phyloP scores from a whole-genome alignment of 2,329 filamentous ascomycete species.

The Penicillium palitans region DNA sequence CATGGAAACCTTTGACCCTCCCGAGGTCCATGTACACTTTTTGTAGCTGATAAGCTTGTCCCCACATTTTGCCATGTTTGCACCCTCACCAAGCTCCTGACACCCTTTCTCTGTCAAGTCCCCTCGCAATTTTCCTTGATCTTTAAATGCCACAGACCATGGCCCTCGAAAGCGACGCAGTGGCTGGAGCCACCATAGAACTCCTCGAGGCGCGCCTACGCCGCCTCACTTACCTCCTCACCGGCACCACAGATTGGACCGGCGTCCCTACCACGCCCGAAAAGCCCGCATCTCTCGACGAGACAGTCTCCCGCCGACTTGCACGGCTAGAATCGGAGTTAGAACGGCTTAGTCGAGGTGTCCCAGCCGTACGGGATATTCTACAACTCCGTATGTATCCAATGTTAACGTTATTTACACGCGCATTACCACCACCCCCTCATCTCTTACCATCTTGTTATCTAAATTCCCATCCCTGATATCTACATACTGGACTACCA shows the following conservation, averaged over 20 bases:
- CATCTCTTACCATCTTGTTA: not conserved
- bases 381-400: conserved; percentile 42
- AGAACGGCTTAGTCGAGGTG: conserved; percentile 38
- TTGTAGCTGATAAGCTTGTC: conserved; percentile 13
- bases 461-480: not conserved
- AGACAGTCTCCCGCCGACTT: conserved; percentile 44
- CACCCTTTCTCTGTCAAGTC: not conserved
- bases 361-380: conserved; percentile 44
- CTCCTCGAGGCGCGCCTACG: conserved; percentile 47
- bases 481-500: not conserved
- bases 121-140: not conserved
- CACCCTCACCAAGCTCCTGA: conserved; percentile 15
- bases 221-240: conserved; percentile 48
- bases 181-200: conserved; percentile 44
- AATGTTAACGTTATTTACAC: not conserved
- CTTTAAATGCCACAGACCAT: conserved; percentile 21
- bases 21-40: not conserved
- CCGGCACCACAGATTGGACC: conserved; percentile 43
- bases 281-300: conserved; percentile 38
- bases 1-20: not conserved
- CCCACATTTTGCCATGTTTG: conserved; percentile 27
- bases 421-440: not conserved
- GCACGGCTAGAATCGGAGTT: conserved; percentile 41
- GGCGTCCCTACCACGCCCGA: conserved; percentile 38
- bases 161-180: conserved; percentile 36